Percentiles rank a stretch among this genome's conserved stretches.
Evolutionary conservation across 192 early-diverging fungal species (phyloP).

Genomic region (Entomortierella chlamydospora): DNA sequence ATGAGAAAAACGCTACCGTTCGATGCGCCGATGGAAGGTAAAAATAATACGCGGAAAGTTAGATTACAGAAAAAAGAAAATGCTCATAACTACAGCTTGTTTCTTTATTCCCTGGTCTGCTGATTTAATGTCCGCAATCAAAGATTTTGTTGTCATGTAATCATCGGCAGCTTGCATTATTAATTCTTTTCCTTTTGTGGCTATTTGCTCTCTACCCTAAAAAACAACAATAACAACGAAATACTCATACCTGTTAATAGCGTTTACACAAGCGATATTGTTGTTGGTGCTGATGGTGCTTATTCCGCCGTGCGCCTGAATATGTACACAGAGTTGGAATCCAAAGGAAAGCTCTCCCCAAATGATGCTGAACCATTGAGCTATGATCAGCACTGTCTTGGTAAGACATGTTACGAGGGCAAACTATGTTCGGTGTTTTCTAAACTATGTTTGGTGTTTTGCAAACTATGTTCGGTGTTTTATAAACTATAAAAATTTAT

Average conservation of each 20-base stretch:
- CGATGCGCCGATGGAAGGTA: slow-evolving; percentile 51
- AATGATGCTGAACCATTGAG: slow-evolving; percentile 42
- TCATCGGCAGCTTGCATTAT: too few species aligned
- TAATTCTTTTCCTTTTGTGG: too few species aligned
- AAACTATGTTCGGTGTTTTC: too few species aligned
- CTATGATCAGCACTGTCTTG: slow-evolving; percentile 47
- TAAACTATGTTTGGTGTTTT: too few species aligned
- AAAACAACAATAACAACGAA: not conserved
- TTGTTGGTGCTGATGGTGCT: slow-evolving; percentile 47
- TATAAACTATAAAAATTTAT: too few species aligned
- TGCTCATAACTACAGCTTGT: not conserved
- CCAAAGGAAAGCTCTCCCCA: slow-evolving; percentile 21
- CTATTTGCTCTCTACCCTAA: too few species aligned
- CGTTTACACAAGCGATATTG: slow-evolving; percentile 29
- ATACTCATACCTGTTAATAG: not conserved
- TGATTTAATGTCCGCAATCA: too few species aligned
- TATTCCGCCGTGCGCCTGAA: slow-evolving; percentile 31
- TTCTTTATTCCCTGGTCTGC: too few species aligned
- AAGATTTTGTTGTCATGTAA: too few species aligned
- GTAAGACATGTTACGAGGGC: slow-evolving; percentile 1
- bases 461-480: too few species aligned
- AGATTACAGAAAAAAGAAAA: too few species aligned
- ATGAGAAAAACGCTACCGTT: slow-evolving; percentile 28
- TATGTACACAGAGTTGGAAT: slow-evolving; percentile 33
- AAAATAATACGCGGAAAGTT: not conserved